Percentiles rank a stretch among this genome's conserved stretches.
Conservation (phyloP, 345 rosid species). For the Corymbia maculata region DNA sequence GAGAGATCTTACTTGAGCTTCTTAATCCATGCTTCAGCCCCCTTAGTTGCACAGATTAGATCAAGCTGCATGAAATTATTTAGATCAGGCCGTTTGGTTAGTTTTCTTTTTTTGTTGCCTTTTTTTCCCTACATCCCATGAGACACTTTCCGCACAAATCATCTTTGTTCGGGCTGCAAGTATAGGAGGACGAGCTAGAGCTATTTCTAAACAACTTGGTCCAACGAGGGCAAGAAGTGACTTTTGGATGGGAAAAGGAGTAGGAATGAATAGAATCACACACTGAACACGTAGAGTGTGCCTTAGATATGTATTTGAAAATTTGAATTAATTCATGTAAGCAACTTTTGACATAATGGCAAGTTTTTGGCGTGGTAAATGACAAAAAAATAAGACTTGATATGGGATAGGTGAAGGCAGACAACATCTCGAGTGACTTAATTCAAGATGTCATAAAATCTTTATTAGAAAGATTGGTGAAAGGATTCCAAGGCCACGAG, state of each 20-base stretch:
- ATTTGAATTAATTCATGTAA: neutral
- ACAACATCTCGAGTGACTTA: too few species aligned
- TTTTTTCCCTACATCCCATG: neutral
- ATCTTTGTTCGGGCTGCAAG: neutral
- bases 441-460: neutral
- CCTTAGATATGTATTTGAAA: neutral
- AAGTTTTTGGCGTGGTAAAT: neutral
- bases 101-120: neutral
- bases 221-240: neutral
- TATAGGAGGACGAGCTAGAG: neutral
- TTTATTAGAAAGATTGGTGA: neutral
- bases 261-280: too few species aligned
- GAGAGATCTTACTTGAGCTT: conserved; percentile 75
- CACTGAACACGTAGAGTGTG: too few species aligned
- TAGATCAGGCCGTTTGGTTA: neutral
- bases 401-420: neutral
- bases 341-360: neutral
- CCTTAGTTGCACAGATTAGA: conserved; percentile 75
- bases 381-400: neutral
- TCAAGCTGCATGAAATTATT: conserved; percentile 40
- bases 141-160: neutral
- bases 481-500: neutral
- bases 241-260: neutral
- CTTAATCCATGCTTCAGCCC: conserved; percentile 82
- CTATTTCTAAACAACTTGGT: neutral